Evolutionary conservation across 768 basidiomycete genomes (phyloP), one percentile per base, ranked within the genome.

Genomic region (Trametes cubensis): DNA sequence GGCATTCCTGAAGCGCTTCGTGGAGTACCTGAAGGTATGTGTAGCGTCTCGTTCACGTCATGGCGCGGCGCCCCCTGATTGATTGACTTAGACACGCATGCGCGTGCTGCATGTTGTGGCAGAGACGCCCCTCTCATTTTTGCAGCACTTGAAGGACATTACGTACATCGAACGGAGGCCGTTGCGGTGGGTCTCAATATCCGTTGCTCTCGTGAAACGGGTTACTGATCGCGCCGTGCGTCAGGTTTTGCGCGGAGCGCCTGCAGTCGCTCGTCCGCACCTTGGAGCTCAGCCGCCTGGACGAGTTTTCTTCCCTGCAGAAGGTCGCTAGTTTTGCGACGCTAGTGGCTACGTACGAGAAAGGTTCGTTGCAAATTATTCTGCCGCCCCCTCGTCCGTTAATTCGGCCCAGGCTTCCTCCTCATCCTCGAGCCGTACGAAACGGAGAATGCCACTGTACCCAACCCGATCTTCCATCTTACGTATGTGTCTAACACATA

Each of bases 41-140:
- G 38, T 21, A 28, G 41, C 17, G 58, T 51, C 20, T 34, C 49
- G 8, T 20, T 34, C 40, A 51, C 40, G 58, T 59, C 58, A 44
- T 51, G 40, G 21, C 18, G 49, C 20, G 17, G 20, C 41, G 23
- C 58, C 47, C n/a, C 49, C 42, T 49, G 41, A 58, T 26, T 45
- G 28, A 42, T 28, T 44, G 40, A 44, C 45, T 34, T 67, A 98
- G 95, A 98, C 96, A 18, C 85, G 97, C 56, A 98, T 98, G 96
- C 88, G 97, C 52, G 97, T 99, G n/a, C 78, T 98, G 26, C 97
- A 98, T 72, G 97, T 99, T 62, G 97, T 99, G 15, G 97, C 97
- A 18, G 97, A 99, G 76, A 99, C 97, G 2, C 97, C 97, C 0
- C 78, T 92, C 26, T 98, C 96, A 2, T 99, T 99, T 75, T 77